Percentiles rank a stretch among this genome's conserved stretches.
These are phyloP conservation scores for Centella asiatica DNA, from an alignment of 129 eudicot genomes.

Conservation along the genomic window DNA sequence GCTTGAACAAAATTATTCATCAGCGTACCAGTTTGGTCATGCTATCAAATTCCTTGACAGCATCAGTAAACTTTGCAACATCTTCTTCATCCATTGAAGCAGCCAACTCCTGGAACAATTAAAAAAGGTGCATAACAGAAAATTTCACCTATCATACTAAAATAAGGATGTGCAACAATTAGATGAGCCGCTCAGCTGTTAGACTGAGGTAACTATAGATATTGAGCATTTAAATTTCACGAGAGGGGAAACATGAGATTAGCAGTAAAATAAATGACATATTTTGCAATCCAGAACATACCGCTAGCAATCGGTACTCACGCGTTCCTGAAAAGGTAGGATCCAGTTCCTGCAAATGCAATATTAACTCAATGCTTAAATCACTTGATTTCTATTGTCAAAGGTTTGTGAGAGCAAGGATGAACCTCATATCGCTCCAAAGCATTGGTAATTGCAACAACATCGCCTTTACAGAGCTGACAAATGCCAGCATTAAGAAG, in stretches of 20 bases:
- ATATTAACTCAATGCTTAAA: slow-evolving; percentile 7
- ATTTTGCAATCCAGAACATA: slow-evolving; percentile 18
- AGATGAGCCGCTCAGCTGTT: neutral
- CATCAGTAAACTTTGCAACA: slow-evolving; percentile 51
- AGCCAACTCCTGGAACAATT: slow-evolving; percentile 40
- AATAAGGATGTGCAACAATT: neutral
- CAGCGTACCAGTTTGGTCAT: slow-evolving; percentile 56
- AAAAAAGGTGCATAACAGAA: neutral
- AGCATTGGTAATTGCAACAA: slow-evolving; percentile 51
- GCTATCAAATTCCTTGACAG: slow-evolving; percentile 61
- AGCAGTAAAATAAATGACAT: neutral
- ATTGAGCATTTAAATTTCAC: no score
- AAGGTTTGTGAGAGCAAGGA: neutral
- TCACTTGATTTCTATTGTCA: neutral
- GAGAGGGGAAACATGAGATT: neutral
- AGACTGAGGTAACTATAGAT: no score
- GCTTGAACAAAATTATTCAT: neutral
- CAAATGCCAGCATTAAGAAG: slow-evolving; percentile 67
- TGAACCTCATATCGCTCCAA: slow-evolving; percentile 59
- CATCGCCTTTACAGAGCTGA: slow-evolving; percentile 60
- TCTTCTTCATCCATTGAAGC: slow-evolving; percentile 54
- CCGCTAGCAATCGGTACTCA: slow-evolving; percentile 49
- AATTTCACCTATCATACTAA: neutral
- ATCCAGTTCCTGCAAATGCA: slow-evolving; percentile 46
- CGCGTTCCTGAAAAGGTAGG: slow-evolving; percentile 54